Percentiles rank a stretch among this genome's conserved stretches.
Evolutionary conservation across 2,329 filamentous ascomycete species (phyloP).

Genomic region (Phaeoacremonium minimum): DNA sequence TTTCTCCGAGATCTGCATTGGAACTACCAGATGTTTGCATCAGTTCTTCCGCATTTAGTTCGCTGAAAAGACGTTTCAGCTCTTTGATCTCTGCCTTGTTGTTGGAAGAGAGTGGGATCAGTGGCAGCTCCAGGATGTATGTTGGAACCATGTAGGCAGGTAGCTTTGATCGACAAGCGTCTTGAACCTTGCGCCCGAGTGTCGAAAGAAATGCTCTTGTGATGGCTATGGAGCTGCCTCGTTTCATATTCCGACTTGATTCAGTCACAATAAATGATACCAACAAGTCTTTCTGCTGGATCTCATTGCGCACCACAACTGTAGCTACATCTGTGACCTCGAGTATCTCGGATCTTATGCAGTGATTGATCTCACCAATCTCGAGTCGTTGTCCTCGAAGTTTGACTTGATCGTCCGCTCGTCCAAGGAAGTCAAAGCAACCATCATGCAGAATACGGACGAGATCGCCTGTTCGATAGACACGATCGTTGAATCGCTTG

Average conservation of each 20-base stretch:
- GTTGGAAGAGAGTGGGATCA: conserved; percentile 77
- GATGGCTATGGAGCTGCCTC: conserved; percentile 16
- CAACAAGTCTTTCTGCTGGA: conserved; percentile 75
- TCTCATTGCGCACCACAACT: conserved; percentile 66
- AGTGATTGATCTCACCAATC: conserved; percentile 85
- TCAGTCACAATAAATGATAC: conserved; percentile 64
- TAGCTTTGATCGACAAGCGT: conserved; percentile 64
- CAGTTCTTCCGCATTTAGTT: conserved; percentile 55
- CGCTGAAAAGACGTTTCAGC: conserved; percentile 62
- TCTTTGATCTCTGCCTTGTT: conserved; percentile 81
- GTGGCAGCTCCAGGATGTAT: conserved; percentile 67
- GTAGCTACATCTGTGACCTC: conserved; percentile 69
- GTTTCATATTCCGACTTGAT: neutral
- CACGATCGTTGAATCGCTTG: conserved; percentile 47
- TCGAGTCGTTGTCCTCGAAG: conserved; percentile 85
- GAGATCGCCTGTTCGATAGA: conserved; percentile 87
- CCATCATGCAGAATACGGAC: conserved; percentile 77
- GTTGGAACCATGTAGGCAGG: conserved; percentile 90
- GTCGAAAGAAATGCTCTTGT: conserved; percentile 25
- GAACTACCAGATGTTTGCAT: conserved; percentile 44
- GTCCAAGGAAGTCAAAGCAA: conserved; percentile 82
- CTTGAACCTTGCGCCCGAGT: conserved; percentile 43
- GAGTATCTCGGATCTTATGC: conserved; percentile 59
- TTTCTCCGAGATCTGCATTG: conserved; percentile 17
- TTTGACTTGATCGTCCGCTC: conserved; percentile 90